Evolutionary conservation across 1,284 basidiomycete species (phyloP).

Genomic region (Trichosporon coremiiforme): DNA sequence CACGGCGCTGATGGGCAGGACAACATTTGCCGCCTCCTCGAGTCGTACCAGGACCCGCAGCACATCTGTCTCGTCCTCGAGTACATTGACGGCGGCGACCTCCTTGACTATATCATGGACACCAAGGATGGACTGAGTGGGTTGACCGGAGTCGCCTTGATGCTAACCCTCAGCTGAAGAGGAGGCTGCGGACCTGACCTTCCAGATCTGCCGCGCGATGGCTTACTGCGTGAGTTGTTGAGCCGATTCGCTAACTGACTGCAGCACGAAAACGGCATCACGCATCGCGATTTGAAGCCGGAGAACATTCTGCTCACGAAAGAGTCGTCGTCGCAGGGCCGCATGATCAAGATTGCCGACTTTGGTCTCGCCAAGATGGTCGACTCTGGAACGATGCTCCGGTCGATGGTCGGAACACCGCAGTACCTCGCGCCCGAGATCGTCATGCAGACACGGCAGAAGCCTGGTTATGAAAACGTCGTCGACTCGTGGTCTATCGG

Average conservation of each 20-base stretch:
- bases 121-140: conserved; percentile 63
- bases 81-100: conserved; percentile 80
- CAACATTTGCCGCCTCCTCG: conserved; percentile 78
- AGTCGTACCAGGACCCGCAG: conserved; percentile 70
- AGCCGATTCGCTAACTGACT: conserved; percentile 20
- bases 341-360: conserved; percentile 68
- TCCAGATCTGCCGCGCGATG: conserved; percentile 56
- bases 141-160: conserved; percentile 40
- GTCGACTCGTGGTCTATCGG: conserved; percentile 94
- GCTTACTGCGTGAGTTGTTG: conserved; percentile 50
- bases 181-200: conserved; percentile 47
- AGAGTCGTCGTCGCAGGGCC: conserved; percentile 36
- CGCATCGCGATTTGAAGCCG: conserved; percentile 90
- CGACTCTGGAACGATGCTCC: conserved; percentile 49
- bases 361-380: conserved; percentile 86
- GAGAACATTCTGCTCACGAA: conserved; percentile 59
- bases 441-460: conserved; percentile 65
- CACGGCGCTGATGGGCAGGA: conserved; percentile 50
- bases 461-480: conserved; percentile 73
- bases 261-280: conserved; percentile 59
- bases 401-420: conserved; percentile 57
- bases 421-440: conserved; percentile 61
- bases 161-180: conserved; percentile 45
- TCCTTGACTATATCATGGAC: conserved; percentile 75
- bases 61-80: conserved; percentile 63